A percentile compares a stretch with the other conserved stretches of the same genome.
These are phyloP conservation scores for Marsdenia floribunda DNA, from an alignment of 257 asterid species.

Conservation along the genomic window DNA sequence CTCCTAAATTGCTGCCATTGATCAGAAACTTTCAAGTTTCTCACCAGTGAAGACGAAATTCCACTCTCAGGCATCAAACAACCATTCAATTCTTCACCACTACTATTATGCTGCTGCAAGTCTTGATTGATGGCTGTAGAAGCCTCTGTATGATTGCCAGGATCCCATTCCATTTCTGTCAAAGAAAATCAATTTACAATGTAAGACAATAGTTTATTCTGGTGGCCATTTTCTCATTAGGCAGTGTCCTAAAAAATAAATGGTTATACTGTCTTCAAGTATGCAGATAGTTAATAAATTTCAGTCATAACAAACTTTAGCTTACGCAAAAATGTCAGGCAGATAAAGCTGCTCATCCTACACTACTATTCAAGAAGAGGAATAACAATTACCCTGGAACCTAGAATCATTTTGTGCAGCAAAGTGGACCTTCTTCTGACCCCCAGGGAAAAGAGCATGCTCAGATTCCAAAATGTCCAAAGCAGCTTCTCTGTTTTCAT, in stretches of 20 bases:
- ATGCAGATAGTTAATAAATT: background rate
- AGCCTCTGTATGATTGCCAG: conserved; percentile 46
- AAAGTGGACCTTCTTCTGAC: conserved; percentile 79
- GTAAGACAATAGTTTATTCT: conserved; percentile 52
- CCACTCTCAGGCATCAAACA: conserved; percentile 39
- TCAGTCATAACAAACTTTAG: background rate
- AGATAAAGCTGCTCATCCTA: background rate
- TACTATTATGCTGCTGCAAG: conserved; percentile 42
- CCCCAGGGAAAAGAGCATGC: conserved; percentile 35
- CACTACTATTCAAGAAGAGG: conserved; percentile 4
- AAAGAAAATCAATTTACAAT: conserved; percentile 74
- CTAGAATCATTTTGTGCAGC: conserved; percentile 33
- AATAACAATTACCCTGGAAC: conserved; percentile 51
- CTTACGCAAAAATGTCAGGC: background rate
- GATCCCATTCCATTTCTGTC: conserved; percentile 73
- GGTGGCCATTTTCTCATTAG: conserved; percentile 45
- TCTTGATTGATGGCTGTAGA: conserved; percentile 44
- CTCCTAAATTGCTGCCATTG: conserved; percentile 50
- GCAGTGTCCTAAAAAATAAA: conserved; percentile 54
- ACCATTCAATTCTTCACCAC: conserved; percentile 46
- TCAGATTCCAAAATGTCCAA: conserved; percentile 30
- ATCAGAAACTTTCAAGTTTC: conserved; percentile 42
- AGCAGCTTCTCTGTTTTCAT: conserved; percentile 43
- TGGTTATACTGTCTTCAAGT: conserved; percentile 18
- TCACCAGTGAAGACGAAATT: conserved; percentile 37